Percentiles rank a stretch among this genome's conserved stretches.
Evolutionary conservation across 1,284 basidiomycete genomes (phyloP).

Genomic region (Rhodotorula sp.): DNA sequence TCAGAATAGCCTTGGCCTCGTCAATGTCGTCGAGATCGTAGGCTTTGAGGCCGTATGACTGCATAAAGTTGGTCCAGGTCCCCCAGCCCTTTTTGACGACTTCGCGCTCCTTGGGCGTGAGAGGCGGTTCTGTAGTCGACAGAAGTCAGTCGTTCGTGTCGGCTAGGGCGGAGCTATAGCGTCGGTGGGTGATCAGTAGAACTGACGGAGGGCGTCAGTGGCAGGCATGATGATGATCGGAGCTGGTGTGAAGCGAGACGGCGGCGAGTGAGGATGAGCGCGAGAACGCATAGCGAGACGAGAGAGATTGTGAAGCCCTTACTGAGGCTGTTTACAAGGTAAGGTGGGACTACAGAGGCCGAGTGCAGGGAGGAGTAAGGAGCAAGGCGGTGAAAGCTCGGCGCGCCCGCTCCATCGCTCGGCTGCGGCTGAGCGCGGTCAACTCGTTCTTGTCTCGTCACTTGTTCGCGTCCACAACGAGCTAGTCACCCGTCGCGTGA

Average conservation of each 20-base stretch:
- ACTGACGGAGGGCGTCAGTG: no score
- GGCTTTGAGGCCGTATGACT: neutral
- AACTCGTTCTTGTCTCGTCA: neutral
- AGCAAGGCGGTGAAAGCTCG: no score
- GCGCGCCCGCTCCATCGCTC: neutral
- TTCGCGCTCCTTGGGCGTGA: neutral
- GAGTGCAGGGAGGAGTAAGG: no score
- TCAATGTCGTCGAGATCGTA: neutral
- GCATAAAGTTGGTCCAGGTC: neutral
- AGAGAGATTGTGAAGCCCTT: no score
- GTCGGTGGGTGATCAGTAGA: no score
- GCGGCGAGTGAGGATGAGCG: no score
- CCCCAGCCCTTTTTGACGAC: neutral
- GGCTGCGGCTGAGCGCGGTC: neutral
- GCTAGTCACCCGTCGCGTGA: conserved; percentile 6
- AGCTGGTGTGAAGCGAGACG: no score
- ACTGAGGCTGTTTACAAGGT: no score
- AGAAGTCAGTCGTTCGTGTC: neutral
- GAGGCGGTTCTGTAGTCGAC: neutral
- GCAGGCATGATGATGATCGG: no score
- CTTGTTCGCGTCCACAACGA: conserved; percentile 7
- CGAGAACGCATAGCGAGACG: no score
- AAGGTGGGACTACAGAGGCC: no score
- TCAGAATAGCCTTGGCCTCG: conserved; percentile 1
- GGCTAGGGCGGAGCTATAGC: no score